phyloP scores from a whole-genome alignment of 202 grass and related monocot genomes.

The Panicum hallii region DNA sequence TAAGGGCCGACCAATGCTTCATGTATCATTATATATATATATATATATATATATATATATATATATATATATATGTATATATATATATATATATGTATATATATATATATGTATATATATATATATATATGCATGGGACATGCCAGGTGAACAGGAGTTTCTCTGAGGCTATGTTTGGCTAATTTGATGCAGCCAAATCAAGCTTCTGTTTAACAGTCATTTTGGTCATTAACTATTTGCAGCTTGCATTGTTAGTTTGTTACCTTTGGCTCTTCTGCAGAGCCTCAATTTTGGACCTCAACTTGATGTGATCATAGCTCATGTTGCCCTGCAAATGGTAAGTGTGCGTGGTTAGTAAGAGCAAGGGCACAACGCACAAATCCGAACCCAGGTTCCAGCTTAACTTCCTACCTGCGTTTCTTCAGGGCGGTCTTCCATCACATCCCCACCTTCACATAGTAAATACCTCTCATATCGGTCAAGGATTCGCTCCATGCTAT shows the following conservation, averaged over 20 bases:
- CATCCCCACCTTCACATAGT: constrained; percentile 5
- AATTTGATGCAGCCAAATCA: neutral
- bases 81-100: neutral
- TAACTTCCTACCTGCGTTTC: constrained; percentile 26
- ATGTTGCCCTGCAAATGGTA: constrained; percentile 31
- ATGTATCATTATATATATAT: too few relatives aligned
- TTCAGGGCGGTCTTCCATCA: constrained; percentile 24
- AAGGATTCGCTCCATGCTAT: constrained; percentile 57
- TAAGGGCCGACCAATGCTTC: neutral
- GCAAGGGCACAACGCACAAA: neutral
- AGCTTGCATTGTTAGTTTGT: neutral
- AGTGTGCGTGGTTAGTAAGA: neutral
- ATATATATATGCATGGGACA: neutral
- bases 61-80: too few relatives aligned
- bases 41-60: neutral
- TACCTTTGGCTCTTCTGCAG: constrained; percentile 59
- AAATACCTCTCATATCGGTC: constrained; percentile 48
- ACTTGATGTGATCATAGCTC: constrained; percentile 47
- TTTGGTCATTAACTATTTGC: neutral
- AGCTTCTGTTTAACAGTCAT: neutral
- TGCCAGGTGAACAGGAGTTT: constrained; percentile 1
- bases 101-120: too few relatives aligned
- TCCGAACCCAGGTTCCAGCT: neutral
- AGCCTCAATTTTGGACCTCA: constrained; percentile 57
- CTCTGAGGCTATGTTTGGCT: neutral